Base-by-base conservation (phyloP, 2,329 filamentous ascomycete species). In the Scortechinia acanthostroma region DNA sequence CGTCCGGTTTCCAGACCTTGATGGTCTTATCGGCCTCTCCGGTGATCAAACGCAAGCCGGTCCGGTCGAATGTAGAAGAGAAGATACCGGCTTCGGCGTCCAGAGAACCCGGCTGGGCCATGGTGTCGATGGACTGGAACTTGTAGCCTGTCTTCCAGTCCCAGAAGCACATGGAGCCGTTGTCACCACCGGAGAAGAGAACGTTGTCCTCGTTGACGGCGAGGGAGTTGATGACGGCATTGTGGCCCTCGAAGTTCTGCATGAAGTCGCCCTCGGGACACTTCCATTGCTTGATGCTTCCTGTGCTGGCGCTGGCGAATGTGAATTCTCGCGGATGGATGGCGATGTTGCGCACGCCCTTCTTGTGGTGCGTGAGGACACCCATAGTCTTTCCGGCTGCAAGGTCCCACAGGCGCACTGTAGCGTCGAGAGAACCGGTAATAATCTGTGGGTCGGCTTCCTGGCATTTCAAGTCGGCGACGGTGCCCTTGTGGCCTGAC, bases 261-360 rank as follows among this genome's bases (percentile, higher is more conserved):
- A 98, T 98, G 61, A 98, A 97, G 15, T 89, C 89, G 28, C 91
- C 94, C 60, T 96, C 90, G 1, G 94, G 94, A 53, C 91, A 97
- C 63, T 97, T 96, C 91, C 93, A 98, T 68, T 98, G 93, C 72
- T 98, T 98, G 68, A 98, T 96, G 60, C 87, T 91, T 20, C 87
- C 86, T 0, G 91, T 91, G 57, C 89, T 95, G 37, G 86, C 93
- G 48, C 81, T 91, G 3, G 93, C 93, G 60, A 98, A 98, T 0
- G 94, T 98, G 60, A 95, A 98, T 63, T 98, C 93, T 48, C 80
- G 81, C 0, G 94, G 93, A 59, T 98, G 93, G 3, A 85, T 76
- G 10, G 88, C 80, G 13, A 98, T 74, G 2, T 86, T 83, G 43
- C 93, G 80, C 10, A 98, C 91, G 46, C 91, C 91, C 70, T 97